These are phyloP conservation scores for Cyanidium caldarium DNA, from an alignment of 23 red algal genomes.

Conservation along the genomic window DNA sequence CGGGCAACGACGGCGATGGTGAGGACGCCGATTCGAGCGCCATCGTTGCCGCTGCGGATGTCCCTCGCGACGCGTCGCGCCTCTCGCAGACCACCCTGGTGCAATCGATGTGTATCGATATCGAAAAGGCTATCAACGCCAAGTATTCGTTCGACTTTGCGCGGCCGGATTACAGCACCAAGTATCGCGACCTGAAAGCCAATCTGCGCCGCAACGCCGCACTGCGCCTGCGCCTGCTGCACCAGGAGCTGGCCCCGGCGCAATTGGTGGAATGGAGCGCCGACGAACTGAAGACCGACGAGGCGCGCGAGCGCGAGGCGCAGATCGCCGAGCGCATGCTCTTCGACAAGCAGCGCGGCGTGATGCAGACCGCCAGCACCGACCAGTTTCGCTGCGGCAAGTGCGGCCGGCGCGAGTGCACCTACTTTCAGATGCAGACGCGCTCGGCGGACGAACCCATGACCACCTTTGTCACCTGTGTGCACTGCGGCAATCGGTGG, in stretches of 20 bases:
- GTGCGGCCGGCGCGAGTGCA: constrained; percentile 70
- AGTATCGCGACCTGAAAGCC: constrained; percentile 62
- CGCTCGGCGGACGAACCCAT: constrained; percentile 96
- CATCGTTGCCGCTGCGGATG: background rate
- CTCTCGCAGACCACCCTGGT: too few species aligned
- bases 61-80: too few species aligned
- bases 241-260: constrained; percentile 23
- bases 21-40: background rate
- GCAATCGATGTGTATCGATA: background rate
- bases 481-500: constrained; percentile 90
- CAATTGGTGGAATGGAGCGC: constrained; percentile 53
- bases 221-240: constrained; percentile 32
- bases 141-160: constrained; percentile 3
- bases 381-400: constrained; percentile 94
- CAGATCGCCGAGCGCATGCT: constrained; percentile 48
- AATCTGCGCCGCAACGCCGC: constrained; percentile 65
- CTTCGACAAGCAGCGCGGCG: constrained; percentile 46
- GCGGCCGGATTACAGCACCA: constrained; percentile 33
- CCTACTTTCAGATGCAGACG: constrained; percentile 98
- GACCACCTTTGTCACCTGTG: constrained; percentile 92
- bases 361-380: constrained; percentile 36
- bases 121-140: background rate
- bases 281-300: constrained; percentile 65
- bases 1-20: background rate
- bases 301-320: constrained; percentile 32